Base-by-base conservation (phyloP, 352 stramenopile species). In the Plasmopara halstedii region DNA sequence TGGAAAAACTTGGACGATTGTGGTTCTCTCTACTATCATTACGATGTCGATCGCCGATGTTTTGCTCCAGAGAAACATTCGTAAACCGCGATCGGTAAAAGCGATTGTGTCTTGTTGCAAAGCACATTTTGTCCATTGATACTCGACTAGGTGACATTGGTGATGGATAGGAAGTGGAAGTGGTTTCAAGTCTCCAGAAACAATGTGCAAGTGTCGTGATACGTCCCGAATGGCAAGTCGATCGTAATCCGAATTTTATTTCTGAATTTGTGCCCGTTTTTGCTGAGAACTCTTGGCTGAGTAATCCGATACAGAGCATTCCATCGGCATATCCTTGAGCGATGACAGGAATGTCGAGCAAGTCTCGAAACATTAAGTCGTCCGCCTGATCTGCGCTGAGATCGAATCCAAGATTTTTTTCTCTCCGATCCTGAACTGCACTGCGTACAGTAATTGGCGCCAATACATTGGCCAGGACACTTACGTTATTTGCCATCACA, bases 321-420 rank as follows among this genome's bases (percentile, higher is more conserved):
- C 77, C 77, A 49, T 87, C 64, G 4, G 53, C 56, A 22, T 62
- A 85, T 0, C 74, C 73, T 32, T 66, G 73, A 10, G 42, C 61
- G 7, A 83, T 49, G 7, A 87, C 39, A 20, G 74, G 72, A 2
- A 89, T 70, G 36, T 89, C 74, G 34, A 85, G 41, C 27, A 89
- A 53, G 34, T 75, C 63, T 2, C 44, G 51, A 56, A 54, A 66
- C 0, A 44, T 44, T 18, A 44, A 14, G 9, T 57, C 23, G 0
- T 56, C 39, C 9, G 5, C 4, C 31, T 27, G 21, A 27, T 53
- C 26, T 29, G 46, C 35, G 6, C 35, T 40, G 17, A 26, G 33
- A 29, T 49, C 39, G n/a, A 40, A 14, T 23, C 56, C 48, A 2
- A n/a, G 36, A 6, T 44, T 22, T 32, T n/a, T 11, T 14, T 19